Conservation (phyloP, 208 protist species). For the Leishmania braziliensis region DNA sequence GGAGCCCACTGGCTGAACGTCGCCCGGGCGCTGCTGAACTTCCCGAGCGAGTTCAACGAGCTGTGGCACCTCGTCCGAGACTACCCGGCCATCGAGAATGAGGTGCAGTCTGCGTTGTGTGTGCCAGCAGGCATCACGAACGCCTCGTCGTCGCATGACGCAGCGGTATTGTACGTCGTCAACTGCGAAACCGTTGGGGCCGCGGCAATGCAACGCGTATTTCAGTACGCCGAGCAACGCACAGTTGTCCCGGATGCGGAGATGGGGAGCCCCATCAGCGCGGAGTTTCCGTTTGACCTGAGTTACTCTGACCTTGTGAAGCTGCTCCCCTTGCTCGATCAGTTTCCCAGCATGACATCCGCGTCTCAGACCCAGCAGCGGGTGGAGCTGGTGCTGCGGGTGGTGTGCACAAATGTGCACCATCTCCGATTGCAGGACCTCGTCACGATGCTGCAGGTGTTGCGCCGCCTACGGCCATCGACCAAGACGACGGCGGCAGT, state of each 20-base stretch:
- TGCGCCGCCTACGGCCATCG: constrained; percentile 48
- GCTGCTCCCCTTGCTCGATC: constrained; percentile 46
- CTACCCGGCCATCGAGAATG: constrained; percentile 25
- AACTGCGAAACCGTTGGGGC: constrained; percentile 27
- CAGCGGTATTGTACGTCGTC: background rate
- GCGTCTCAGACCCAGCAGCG: constrained; percentile 11
- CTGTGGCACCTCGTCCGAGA: constrained; percentile 12
- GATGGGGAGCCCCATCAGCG: background rate
- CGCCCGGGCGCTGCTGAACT: constrained; percentile 74
- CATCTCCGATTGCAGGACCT: constrained; percentile 33
- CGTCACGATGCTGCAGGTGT: constrained; percentile 50
- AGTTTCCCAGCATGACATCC: constrained; percentile 14
- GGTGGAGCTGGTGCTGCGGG: constrained; percentile 21
- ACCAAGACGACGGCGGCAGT: constrained; percentile 31
- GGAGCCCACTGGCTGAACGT: constrained; percentile 86
- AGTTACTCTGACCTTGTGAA: constrained; percentile 35
- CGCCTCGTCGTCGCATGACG: background rate
- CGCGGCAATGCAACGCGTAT: constrained; percentile 26
- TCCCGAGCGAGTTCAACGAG: constrained; percentile 49
- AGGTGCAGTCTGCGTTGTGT: constrained; percentile 7
- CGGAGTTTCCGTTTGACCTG: constrained; percentile 28
- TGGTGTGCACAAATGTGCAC: constrained; percentile 9
- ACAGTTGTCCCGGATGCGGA: background rate
- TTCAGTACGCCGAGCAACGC: constrained; percentile 33
- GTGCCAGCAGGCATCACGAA: background rate